A percentile compares a stretch with the other conserved stretches of the same genome.
Conservation (phyloP, 2,329 filamentous ascomycete genomes). For the Setomelanomma holmii region DNA sequence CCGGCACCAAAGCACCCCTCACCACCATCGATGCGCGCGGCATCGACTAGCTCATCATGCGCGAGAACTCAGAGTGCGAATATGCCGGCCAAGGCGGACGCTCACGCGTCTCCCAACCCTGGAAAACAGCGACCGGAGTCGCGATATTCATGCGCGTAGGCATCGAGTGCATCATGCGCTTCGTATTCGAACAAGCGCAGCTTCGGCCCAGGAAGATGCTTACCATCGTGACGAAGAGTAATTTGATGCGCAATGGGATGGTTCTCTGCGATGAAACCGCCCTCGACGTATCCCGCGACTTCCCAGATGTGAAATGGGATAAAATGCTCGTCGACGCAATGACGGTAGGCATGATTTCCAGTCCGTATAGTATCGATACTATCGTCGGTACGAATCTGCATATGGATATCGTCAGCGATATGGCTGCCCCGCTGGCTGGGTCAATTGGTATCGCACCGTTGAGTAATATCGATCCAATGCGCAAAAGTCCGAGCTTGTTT, state of each 20-base stretch:
- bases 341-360: slow-evolving; percentile 69
- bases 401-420: slow-evolving; percentile 73
- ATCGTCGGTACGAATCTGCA: slow-evolving; percentile 69
- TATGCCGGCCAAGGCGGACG: slow-evolving; percentile 71
- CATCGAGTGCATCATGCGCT: slow-evolving; percentile 66
- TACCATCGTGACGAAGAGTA: slow-evolving; percentile 71
- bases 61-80: slow-evolving; percentile 72
- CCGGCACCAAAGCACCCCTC: slow-evolving; percentile 66
- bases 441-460: slow-evolving; percentile 77
- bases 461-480: slow-evolving; percentile 71
- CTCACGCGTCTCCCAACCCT: slow-evolving; percentile 64
- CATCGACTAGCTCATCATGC: slow-evolving; percentile 71
- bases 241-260: slow-evolving; percentile 71
- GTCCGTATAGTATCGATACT: slow-evolving; percentile 66
- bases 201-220: slow-evolving; percentile 64
- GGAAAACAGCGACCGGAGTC: slow-evolving; percentile 69
- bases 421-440: slow-evolving; percentile 73
- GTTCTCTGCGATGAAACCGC: slow-evolving; percentile 73
- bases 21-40: slow-evolving; percentile 62
- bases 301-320: slow-evolving; percentile 66
- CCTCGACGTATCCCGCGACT: slow-evolving; percentile 61
- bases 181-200: slow-evolving; percentile 68
- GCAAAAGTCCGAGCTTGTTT: slow-evolving; percentile 67
- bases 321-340: slow-evolving; percentile 74
- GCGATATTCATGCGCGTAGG: slow-evolving; percentile 68